These are phyloP conservation scores for Cordyceps cicadae DNA, from an alignment of 2,329 filamentous ascomycete species.

Conservation along the genomic window DNA sequence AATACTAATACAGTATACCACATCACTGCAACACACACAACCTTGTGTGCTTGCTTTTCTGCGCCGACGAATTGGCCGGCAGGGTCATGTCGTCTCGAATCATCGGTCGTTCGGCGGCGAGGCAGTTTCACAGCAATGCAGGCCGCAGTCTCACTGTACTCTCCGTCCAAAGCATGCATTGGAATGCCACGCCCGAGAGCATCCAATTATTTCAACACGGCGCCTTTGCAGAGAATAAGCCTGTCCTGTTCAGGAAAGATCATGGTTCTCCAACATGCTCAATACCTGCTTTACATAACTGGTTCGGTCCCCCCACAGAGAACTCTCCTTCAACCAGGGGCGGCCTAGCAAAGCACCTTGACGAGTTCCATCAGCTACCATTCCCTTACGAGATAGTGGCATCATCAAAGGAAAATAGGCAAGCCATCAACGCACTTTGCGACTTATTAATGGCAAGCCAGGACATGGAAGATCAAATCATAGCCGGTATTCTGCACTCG, in stretches of 20 bases:
- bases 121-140: background rate
- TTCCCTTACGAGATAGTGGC: slow-evolving; percentile 34
- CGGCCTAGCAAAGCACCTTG: slow-evolving; percentile 38
- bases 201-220: slow-evolving; percentile 41
- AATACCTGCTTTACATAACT: slow-evolving; percentile 4
- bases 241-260: slow-evolving; percentile 40
- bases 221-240: slow-evolving; percentile 44
- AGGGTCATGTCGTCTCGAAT: background rate
- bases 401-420: slow-evolving; percentile 13
- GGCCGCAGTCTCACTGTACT: slow-evolving; percentile 3
- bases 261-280: slow-evolving; percentile 25
- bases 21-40: background rate
- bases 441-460: slow-evolving; percentile 20
- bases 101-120: background rate
- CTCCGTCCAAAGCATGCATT: background rate
- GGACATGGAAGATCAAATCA: slow-evolving; percentile 22
- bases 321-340: slow-evolving; percentile 35
- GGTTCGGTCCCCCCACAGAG: slow-evolving; percentile 36
- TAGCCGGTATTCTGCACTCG: slow-evolving; percentile 24
- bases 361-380: slow-evolving; percentile 21
- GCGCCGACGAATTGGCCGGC: background rate
- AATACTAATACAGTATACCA: background rate
- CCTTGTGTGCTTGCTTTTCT: background rate
- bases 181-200: slow-evolving; percentile 10
- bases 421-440: slow-evolving; percentile 20